These are phyloP conservation scores for Tulasnella sp. DNA, from an alignment of 768 basidiomycete species.

Conservation along the genomic window DNA sequence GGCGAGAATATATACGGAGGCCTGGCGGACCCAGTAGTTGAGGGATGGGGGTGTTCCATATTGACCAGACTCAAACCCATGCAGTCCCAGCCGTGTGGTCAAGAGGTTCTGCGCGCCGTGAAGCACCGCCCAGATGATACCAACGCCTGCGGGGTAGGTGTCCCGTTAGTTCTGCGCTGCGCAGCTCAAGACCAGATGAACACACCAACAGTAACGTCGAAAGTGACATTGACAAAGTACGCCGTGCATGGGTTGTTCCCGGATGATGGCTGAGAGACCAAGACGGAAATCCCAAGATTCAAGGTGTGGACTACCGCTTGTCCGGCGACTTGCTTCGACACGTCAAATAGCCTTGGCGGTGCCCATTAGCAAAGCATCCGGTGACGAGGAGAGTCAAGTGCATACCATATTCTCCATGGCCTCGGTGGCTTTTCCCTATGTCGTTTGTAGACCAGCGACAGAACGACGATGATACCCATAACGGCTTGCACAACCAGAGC, in stretches of 20 bases:
- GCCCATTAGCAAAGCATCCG: neutral
- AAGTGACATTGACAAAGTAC: conserved; percentile 88
- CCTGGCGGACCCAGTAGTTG: conserved; percentile 68
- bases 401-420: conserved; percentile 89
- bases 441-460: conserved; percentile 81
- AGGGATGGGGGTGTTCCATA: conserved; percentile 82
- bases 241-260: conserved; percentile 82
- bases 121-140: conserved; percentile 69
- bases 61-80: conserved; percentile 79
- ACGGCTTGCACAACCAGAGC: conserved; percentile 68
- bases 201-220: conserved; percentile 89
- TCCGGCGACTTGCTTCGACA: conserved; percentile 86
- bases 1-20: conserved; percentile 77
- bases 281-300: conserved; percentile 73
- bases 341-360: conserved; percentile 72
- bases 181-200: neutral
- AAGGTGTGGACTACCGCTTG: conserved; percentile 75
- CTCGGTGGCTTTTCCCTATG: conserved; percentile 80
- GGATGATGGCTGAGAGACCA: conserved; percentile 49
- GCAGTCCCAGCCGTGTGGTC: conserved; percentile 57
- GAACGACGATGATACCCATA: conserved; percentile 88
- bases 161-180: neutral
- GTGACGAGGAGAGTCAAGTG: conserved; percentile 7
- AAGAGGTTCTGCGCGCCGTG: conserved; percentile 61
- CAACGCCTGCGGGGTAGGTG: conserved; percentile 59